Percentiles rank a stretch among this genome's conserved stretches.
phyloP scores from a whole-genome alignment of 2,329 filamentous ascomycete species.

The Trichoderma guizhouense region DNA sequence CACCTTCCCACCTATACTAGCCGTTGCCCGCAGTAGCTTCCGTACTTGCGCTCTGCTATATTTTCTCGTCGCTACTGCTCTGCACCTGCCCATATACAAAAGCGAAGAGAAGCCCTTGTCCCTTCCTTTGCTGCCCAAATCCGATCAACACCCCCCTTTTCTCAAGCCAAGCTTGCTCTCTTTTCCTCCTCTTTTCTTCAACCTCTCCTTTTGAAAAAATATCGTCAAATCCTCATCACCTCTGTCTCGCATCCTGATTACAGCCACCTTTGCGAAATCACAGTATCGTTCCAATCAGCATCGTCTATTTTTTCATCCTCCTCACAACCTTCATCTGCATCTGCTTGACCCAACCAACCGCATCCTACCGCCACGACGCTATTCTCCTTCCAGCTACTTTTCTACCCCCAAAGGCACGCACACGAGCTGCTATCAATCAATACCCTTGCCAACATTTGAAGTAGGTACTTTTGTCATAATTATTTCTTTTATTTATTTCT shows the following conservation, averaged over 20 bases:
- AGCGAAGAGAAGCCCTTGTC: neutral
- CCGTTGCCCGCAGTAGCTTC: neutral
- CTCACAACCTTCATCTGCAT: neutral
- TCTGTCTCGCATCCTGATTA: neutral
- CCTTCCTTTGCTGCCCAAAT: neutral
- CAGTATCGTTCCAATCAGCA: neutral
- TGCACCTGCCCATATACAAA: conserved; percentile 1
- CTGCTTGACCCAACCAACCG: neutral
- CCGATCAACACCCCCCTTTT: neutral
- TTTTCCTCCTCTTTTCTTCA: neutral
- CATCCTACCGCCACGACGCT: neutral
- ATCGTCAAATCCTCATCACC: neutral
- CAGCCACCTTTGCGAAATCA: neutral
- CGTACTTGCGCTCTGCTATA: neutral
- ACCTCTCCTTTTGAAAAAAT: neutral
- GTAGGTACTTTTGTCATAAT: neutral
- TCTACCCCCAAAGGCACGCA: neutral
- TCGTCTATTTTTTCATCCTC: neutral
- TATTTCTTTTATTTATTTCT: neutral
- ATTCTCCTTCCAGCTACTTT: neutral
- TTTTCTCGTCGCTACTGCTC: neutral
- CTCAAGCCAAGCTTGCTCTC: neutral
- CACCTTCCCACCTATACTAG: neutral
- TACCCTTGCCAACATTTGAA: neutral
- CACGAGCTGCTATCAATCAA: neutral